These are phyloP conservation scores for Bretschneidera sinensis DNA, from an alignment of 345 rosid species.

Conservation along the genomic window DNA sequence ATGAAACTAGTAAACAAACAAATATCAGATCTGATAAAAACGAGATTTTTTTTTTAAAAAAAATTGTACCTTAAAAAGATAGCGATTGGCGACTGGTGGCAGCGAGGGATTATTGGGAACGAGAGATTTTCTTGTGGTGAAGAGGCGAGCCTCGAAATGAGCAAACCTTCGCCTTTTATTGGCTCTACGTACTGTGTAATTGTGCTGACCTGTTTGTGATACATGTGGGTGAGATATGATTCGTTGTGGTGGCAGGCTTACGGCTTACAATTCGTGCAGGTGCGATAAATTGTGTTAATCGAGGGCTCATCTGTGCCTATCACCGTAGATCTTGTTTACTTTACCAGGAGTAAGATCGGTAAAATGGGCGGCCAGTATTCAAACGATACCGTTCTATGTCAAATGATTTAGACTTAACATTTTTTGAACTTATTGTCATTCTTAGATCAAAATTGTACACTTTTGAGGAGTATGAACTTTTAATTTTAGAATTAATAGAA, in stretches of 20 bases:
- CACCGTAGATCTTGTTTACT: neutral
- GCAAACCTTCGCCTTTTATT: slow-evolving; percentile 20
- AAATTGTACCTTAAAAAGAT: neutral
- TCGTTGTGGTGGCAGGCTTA: neutral
- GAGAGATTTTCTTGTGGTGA: slow-evolving; percentile 16
- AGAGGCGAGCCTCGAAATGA: slow-evolving; percentile 27
- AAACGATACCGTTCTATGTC: too few species aligned
- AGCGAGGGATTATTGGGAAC: slow-evolving; percentile 14
- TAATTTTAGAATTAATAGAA: too few species aligned
- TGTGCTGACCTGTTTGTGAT: neutral
- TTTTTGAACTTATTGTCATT: too few species aligned
- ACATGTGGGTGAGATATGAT: neutral
- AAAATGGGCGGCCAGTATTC: too few species aligned
- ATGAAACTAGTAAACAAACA: too few species aligned
- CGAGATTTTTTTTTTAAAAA: neutral
- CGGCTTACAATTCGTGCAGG: neutral
- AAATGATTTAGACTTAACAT: too few species aligned
- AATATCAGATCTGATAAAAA: slow-evolving; percentile 21
- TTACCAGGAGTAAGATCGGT: neutral
- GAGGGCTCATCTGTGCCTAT: neutral
- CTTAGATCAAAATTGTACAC: too few species aligned
- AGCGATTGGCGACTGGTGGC: slow-evolving; percentile 11
- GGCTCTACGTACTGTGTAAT: slow-evolving; percentile 7
- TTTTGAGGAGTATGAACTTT: too few species aligned
- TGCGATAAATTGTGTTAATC: too few species aligned